Conservation (phyloP, 1,139 yeast genomes). For the Geotrichum cucujoidarum region DNA sequence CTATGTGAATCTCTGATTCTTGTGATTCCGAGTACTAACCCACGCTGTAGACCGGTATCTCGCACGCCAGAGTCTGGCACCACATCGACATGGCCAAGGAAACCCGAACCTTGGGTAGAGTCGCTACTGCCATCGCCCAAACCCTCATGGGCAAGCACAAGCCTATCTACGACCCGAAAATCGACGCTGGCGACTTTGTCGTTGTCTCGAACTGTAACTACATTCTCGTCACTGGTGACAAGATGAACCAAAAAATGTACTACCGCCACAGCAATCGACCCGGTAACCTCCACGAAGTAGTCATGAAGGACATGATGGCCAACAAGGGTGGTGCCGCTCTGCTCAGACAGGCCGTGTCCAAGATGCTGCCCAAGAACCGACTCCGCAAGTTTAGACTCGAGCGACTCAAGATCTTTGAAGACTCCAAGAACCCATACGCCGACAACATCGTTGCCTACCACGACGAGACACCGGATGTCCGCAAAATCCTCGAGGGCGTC, state of each 20-base stretch:
- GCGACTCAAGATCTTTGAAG: slow-evolving; percentile 82
- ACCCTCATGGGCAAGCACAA: slow-evolving; percentile 94
- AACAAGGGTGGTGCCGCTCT: slow-evolving; percentile 85
- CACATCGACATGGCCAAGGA: slow-evolving; percentile 89
- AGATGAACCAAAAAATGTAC: slow-evolving; percentile 76
- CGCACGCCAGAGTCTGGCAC: slow-evolving; percentile 90
- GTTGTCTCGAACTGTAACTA: slow-evolving; percentile 90
- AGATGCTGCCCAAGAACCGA: slow-evolving; percentile 92
- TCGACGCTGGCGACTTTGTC: slow-evolving; percentile 94
- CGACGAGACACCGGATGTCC: slow-evolving; percentile 49
- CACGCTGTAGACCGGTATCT: slow-evolving; percentile 50
- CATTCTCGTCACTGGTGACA: slow-evolving; percentile 76
- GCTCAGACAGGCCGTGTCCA: slow-evolving; percentile 79
- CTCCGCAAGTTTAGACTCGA: slow-evolving; percentile 74
- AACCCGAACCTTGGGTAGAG: slow-evolving; percentile 79
- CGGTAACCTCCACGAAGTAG: slow-evolving; percentile 76
- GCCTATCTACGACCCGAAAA: slow-evolving; percentile 64
- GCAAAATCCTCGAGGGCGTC: slow-evolving; percentile 16
- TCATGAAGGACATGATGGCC: slow-evolving; percentile 72
- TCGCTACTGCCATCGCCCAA: slow-evolving; percentile 83
- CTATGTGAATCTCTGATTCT: neutral
- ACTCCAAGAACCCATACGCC: slow-evolving; percentile 80
- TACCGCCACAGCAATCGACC: slow-evolving; percentile 90
- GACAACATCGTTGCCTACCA: slow-evolving; percentile 81
- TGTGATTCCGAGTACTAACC: slow-evolving; percentile 1